Conservation (phyloP, 345 rosid species). For the Aquilaria malaccensis region DNA sequence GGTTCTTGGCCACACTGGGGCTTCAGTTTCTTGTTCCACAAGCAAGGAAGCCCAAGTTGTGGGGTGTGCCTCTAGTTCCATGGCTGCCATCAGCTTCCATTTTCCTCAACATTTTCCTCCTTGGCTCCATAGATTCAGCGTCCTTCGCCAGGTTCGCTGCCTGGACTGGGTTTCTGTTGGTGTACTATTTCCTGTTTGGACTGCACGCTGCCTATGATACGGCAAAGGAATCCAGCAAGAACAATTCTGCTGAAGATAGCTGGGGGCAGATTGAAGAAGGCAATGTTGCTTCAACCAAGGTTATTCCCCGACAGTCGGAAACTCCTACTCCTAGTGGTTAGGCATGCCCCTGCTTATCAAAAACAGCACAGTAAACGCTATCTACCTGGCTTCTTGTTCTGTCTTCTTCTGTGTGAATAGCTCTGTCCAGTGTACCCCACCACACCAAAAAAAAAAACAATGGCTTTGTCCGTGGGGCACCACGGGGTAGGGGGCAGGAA, state of each 20-base stretch:
- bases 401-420: background rate
- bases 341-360: too few species aligned
- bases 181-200: constrained; percentile 65
- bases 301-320: too few species aligned
- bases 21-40: constrained; percentile 47
- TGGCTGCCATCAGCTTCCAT: constrained; percentile 82
- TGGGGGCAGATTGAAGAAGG: constrained; percentile 10
- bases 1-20: constrained; percentile 44
- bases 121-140: constrained; percentile 56
- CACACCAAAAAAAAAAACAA: background rate
- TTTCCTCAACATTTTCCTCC: constrained; percentile 60
- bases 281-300: background rate
- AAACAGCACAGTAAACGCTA: background rate
- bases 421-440: background rate
- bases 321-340: too few species aligned
- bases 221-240: constrained; percentile 27
- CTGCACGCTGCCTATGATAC: constrained; percentile 68
- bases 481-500: too few species aligned
- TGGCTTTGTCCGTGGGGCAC: background rate
- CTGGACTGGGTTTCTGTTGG: constrained; percentile 49
- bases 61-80: constrained; percentile 93
- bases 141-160: constrained; percentile 62
- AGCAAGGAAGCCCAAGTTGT: constrained; percentile 56
- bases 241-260: constrained; percentile 3
- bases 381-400: background rate